Conservation (phyloP, 2,329 filamentous ascomycete species). For the Neocucurbitaria cava region DNA sequence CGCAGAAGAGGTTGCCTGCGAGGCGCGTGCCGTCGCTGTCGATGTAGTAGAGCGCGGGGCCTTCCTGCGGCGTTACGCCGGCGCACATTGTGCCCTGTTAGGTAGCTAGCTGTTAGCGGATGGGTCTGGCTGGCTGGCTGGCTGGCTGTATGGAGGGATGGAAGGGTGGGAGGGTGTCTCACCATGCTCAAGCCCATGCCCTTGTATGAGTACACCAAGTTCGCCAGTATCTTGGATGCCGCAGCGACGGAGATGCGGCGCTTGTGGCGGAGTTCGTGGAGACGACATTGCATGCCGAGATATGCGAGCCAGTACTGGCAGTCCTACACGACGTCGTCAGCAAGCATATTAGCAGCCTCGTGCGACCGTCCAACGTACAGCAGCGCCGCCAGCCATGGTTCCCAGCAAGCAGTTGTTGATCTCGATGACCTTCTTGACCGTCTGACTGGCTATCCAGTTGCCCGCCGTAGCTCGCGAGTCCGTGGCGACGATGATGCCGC, state of each 20-base stretch:
- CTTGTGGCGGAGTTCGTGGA: conserved; percentile 99
- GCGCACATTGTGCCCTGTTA: conserved; percentile 90
- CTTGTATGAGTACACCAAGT: conserved; percentile 98
- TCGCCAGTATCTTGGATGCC: conserved; percentile 97
- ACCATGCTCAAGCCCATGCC: conserved; percentile 96
- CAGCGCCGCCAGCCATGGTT: conserved; percentile 98
- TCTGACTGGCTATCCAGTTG: conserved; percentile 99
- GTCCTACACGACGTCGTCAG: conserved; percentile 64
- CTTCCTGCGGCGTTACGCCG: conserved; percentile 93
- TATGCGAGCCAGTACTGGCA: conserved; percentile 99
- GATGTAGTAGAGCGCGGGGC: conserved; percentile 98
- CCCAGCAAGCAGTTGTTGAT: conserved; percentile 94
- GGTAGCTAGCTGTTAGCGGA: conserved; percentile 16
- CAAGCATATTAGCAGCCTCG: not conserved
- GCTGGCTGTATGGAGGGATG: too few relatives aligned
- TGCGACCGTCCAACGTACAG: conserved; percentile 59
- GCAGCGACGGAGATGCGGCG: conserved; percentile 97
- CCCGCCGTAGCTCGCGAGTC: conserved; percentile 97
- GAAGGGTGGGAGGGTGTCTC: conserved; percentile 3
- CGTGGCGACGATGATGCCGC: conserved; percentile 97
- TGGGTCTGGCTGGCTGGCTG: too few relatives aligned
- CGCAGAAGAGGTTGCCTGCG: conserved; percentile 95
- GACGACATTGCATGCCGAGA: conserved; percentile 97
- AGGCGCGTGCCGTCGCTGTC: conserved; percentile 95
- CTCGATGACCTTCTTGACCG: conserved; percentile 99